Evolutionary conservation across 192 early-diverging fungal species (phyloP).

Genomic region (Spinellus fusiger): DNA sequence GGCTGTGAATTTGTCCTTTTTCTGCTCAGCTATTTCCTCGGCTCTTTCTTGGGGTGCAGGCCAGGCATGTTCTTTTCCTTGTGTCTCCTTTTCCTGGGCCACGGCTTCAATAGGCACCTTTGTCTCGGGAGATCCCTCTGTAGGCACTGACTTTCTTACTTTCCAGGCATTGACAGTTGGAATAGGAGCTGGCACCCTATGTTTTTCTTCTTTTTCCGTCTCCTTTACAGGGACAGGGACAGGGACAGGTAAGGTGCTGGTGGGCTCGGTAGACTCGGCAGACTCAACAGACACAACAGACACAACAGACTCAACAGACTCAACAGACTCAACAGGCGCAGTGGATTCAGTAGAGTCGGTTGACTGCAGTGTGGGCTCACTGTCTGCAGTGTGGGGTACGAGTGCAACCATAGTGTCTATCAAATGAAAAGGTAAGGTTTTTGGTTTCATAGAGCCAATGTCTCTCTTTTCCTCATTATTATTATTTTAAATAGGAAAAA

Average conservation of each 20-base stretch:
- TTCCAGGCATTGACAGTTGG: conserved; percentile 33
- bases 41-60: conserved; percentile 28
- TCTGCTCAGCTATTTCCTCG: conserved; percentile 3
- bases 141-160: conserved; percentile 10
- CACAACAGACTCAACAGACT: no score
- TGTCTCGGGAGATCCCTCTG: conserved; percentile 1
- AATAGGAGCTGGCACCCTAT: conserved; percentile 26
- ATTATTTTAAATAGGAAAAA: no score
- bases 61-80: conserved; percentile 16
- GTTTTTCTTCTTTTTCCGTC: conserved; percentile 2
- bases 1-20: conserved; percentile 10
- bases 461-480: no score
- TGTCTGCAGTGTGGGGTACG: not conserved
- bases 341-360: no score
- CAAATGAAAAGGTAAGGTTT: no score
- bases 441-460: no score
- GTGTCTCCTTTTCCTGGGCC: not conserved
- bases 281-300: no score
- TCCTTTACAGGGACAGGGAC: not conserved
- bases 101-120: not conserved
- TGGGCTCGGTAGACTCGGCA: no score
- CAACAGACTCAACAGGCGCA: no score
- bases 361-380: not conserved
- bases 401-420: not conserved
- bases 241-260: not conserved